phyloP scores from a whole-genome alignment of 1,139 yeast genomes.

The Yamadazyma atlantica region DNA sequence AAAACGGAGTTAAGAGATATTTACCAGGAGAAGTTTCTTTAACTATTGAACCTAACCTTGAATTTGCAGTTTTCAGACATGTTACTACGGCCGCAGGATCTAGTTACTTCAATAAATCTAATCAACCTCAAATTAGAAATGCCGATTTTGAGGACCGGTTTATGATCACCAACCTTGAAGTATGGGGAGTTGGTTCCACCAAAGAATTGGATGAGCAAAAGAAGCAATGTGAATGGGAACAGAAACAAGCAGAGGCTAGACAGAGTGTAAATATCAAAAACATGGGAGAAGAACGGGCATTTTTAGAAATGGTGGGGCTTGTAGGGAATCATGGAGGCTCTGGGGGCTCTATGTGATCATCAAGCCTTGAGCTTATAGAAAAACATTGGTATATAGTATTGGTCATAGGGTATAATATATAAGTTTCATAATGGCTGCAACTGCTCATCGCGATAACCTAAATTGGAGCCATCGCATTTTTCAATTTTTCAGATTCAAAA shows the following conservation, averaged over 20 bases:
- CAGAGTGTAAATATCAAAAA: slow-evolving; percentile 64
- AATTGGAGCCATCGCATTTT: slow-evolving; percentile 2
- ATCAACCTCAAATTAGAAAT: slow-evolving; percentile 16
- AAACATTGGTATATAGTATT: background rate
- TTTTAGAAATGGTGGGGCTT: slow-evolving; percentile 87
- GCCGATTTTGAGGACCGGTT: slow-evolving; percentile 70
- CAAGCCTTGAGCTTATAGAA: background rate
- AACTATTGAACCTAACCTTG: slow-evolving; percentile 74
- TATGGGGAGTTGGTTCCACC: slow-evolving; percentile 86
- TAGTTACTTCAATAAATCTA: slow-evolving; percentile 29
- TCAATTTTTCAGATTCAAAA: slow-evolving; percentile 7
- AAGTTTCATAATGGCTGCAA: background rate
- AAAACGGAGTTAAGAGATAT: slow-evolving; percentile 37
- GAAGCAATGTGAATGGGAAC: slow-evolving; percentile 89
- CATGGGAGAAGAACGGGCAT: slow-evolving; percentile 79
- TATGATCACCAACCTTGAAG: slow-evolving; percentile 73
- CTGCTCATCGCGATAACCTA: background rate
- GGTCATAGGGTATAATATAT: background rate
- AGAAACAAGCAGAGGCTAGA: slow-evolving; percentile 76
- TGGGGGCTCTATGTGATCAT: slow-evolving; percentile 44
- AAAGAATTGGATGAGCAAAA: slow-evolving; percentile 75
- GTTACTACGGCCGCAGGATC: slow-evolving; percentile 25
- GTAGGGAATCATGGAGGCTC: slow-evolving; percentile 65
- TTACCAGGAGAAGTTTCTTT: slow-evolving; percentile 73
- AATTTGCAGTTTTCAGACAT: slow-evolving; percentile 79